These are phyloP conservation scores for Perilla frutescens DNA, from an alignment of 257 asterid genomes.

Conservation along the genomic window DNA sequence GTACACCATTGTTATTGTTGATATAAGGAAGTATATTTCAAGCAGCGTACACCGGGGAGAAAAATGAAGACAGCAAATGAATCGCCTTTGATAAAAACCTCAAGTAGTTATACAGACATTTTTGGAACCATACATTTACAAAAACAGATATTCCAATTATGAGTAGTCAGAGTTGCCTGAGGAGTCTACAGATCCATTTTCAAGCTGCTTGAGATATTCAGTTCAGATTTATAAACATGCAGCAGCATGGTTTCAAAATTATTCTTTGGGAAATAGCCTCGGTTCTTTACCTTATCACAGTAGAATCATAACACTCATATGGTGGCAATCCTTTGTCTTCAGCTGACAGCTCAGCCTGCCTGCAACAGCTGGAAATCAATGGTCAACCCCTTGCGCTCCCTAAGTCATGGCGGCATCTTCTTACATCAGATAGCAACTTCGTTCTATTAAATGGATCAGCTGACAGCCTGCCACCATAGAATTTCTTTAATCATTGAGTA, in stretches of 20 bases:
- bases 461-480: slow-evolving; percentile 34
- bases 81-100: background rate
- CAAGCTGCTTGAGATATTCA: slow-evolving; percentile 18
- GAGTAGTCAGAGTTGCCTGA: background rate
- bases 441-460: slow-evolving; percentile 13
- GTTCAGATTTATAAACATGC: background rate
- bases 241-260: slow-evolving; percentile 10
- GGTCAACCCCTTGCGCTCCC: slow-evolving; percentile 27
- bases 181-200: background rate
- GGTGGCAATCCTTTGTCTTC: slow-evolving; percentile 16
- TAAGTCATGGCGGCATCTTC: slow-evolving; percentile 32
- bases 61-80: slow-evolving; percentile 5
- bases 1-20: too few species aligned
- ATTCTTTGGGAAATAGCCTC: slow-evolving; percentile 16
- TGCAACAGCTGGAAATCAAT: slow-evolving; percentile 37
- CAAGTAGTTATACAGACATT: too few species aligned
- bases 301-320: background rate
- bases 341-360: slow-evolving; percentile 36
- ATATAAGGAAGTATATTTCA: background rate
- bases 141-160: background rate
- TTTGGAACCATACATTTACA: background rate
- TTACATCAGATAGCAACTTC: slow-evolving; percentile 18
- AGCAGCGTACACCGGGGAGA: background rate
- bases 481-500: slow-evolving; percentile 21
- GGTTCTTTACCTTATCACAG: slow-evolving; percentile 27